Conservation (phyloP, 345 rosid species). For the Geranium brycei region DNA sequence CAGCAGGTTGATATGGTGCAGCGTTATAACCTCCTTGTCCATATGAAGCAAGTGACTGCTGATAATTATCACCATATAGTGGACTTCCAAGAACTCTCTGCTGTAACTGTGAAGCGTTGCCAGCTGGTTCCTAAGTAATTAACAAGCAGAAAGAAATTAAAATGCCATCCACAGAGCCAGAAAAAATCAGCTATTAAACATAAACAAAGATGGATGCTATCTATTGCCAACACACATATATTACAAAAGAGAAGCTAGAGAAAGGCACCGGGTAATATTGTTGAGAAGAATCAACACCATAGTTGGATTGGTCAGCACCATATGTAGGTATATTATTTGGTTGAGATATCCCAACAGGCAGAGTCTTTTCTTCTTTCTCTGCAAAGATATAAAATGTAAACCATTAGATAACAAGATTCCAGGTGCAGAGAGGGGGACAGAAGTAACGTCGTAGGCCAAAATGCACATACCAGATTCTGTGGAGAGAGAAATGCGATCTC, state of each 20-base stretch:
- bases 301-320: conserved; percentile 21
- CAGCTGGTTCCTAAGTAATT: conserved; percentile 21
- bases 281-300: conserved; percentile 25
- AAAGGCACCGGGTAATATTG: conserved; percentile 34
- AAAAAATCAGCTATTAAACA: not conserved
- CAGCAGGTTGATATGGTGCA: conserved; percentile 8
- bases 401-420: not conserved
- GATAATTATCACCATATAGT: conserved; percentile 46
- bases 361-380: conserved; percentile 40
- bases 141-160: conserved; percentile 2
- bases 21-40: conserved; percentile 32
- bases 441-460: not conserved
- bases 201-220: not conserved
- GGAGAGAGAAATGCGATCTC: conserved; percentile 66
- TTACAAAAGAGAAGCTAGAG: not conserved
- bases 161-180: conserved; percentile 8
- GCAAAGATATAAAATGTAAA: conserved; percentile 11
- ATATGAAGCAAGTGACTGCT: conserved; percentile 38
- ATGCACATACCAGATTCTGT: conserved; percentile 53
- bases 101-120: conserved; percentile 25
- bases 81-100: conserved; percentile 35
- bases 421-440: not conserved
- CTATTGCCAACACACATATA: not conserved
- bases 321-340: conserved; percentile 18
- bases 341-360: conserved; percentile 30